A percentile compares a stretch with the other conserved stretches of the same genome.
Evolutionary conservation across 306 rosid species (phyloP).

Genomic region (Cucumis melo): DNA sequence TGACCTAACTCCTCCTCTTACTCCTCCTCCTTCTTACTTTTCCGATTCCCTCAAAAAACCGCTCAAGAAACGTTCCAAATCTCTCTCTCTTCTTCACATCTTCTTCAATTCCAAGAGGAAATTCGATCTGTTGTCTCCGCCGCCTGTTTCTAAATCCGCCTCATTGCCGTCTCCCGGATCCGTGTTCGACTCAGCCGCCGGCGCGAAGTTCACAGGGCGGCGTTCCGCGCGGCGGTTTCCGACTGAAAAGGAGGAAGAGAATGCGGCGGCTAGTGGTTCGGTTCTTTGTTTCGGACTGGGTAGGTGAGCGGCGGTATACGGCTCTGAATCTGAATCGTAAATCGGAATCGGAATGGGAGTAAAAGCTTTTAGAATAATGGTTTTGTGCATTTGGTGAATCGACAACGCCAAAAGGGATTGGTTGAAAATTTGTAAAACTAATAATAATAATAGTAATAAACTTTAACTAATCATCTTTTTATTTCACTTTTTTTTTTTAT

Average conservation of each 20-base stretch:
- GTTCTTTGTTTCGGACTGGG: background rate
- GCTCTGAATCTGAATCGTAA: background rate
- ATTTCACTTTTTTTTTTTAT: background rate
- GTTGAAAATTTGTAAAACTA: background rate
- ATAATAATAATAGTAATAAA: background rate
- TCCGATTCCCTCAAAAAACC: slow-evolving; percentile 3
- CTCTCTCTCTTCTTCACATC: slow-evolving; percentile 1
- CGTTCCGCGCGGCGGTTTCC: background rate
- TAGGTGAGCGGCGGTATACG: background rate
- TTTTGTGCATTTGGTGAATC: background rate
- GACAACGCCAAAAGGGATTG: background rate
- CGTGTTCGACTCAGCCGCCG: background rate
- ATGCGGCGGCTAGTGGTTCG: background rate
- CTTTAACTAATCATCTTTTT: background rate
- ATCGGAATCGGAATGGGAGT: background rate
- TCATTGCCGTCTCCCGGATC: background rate
- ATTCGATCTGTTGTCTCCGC: background rate
- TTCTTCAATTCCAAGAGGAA: background rate
- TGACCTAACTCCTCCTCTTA: slow-evolving; percentile 51
- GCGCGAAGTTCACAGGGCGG: background rate
- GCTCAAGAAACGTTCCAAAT: slow-evolving; percentile 26
- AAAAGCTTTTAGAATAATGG: background rate
- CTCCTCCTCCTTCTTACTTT: slow-evolving; percentile 81
- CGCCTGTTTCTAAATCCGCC: background rate
- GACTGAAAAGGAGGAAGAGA: background rate